These are phyloP conservation scores for Mucor piriformis DNA, from an alignment of 371 early-diverging fungal genomes.

Conservation along the genomic window DNA sequence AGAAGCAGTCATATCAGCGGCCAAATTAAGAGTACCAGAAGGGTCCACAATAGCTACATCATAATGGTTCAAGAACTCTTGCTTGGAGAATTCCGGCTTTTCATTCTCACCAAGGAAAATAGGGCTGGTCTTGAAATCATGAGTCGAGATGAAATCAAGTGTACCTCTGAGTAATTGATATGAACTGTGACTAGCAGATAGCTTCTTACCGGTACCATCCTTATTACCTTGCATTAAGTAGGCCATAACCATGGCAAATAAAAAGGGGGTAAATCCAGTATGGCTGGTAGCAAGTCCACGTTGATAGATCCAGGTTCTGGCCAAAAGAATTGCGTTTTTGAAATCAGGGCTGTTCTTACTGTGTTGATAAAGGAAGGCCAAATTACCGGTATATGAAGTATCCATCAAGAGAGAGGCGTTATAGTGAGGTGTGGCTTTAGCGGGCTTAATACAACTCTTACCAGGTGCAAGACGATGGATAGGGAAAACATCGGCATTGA, in stretches of 20 bases:
- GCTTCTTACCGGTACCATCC: slow-evolving; percentile 59
- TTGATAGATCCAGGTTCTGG: slow-evolving; percentile 86
- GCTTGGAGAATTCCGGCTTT: slow-evolving; percentile 57
- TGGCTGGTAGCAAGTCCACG: slow-evolving; percentile 54
- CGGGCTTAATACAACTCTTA: slow-evolving; percentile 81
- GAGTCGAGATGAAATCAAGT: slow-evolving; percentile 79
- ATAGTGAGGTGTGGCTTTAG: slow-evolving; percentile 86
- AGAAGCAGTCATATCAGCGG: slow-evolving; percentile 62
- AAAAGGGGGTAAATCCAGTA: slow-evolving; percentile 71
- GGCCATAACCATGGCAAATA: slow-evolving; percentile 84
- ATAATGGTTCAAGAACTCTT: slow-evolving; percentile 62
- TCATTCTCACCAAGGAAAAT: slow-evolving; percentile 67
- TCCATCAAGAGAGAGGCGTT: slow-evolving; percentile 86
- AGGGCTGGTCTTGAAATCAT: slow-evolving; percentile 75
- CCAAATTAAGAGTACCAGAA: slow-evolving; percentile 80
- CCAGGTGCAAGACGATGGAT: slow-evolving; percentile 76
- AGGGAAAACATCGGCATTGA: slow-evolving; percentile 66
- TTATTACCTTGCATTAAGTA: slow-evolving; percentile 76
- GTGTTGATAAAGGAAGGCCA: slow-evolving; percentile 80
- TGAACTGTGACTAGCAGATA: slow-evolving; percentile 76
- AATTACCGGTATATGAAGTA: slow-evolving; percentile 69
- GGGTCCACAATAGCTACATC: slow-evolving; percentile 87
- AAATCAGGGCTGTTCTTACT: slow-evolving; percentile 74
- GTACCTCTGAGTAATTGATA: slow-evolving; percentile 86
- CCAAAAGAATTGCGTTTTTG: slow-evolving; percentile 76